Conservation (phyloP, 345 rosid genomes). For the Physaria fendleri region DNA sequence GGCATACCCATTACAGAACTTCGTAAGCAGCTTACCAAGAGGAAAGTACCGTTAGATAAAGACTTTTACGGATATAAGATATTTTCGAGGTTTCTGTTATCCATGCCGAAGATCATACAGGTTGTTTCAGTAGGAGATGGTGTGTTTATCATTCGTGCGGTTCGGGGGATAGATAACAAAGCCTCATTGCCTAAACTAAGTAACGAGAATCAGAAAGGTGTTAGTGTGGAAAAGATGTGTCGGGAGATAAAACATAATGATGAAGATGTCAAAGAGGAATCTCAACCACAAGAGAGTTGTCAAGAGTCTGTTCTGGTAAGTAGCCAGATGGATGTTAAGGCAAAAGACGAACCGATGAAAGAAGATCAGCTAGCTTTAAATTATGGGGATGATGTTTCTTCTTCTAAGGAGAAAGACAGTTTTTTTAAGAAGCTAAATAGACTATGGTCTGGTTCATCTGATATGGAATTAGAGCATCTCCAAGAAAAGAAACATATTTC, state of each 20-base stretch:
- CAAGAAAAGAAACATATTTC: constrained; percentile 10
- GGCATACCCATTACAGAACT: constrained; percentile 51
- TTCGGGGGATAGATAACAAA: constrained; percentile 25
- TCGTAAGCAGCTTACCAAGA: constrained; percentile 45
- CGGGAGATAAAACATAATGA: constrained; percentile 12
- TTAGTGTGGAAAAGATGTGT: constrained; percentile 19
- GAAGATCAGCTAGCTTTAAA: not conserved
- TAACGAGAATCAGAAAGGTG: constrained; percentile 12
- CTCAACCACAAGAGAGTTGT: constrained; percentile 5
- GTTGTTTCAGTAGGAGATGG: constrained; percentile 42
- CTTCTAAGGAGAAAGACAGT: constrained; percentile 19
- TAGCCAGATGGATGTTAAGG: constrained; percentile 11
- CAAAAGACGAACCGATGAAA: constrained; percentile 4
- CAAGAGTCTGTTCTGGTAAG: constrained; percentile 20
- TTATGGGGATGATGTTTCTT: constrained; percentile 20
- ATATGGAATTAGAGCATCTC: constrained; percentile 12
- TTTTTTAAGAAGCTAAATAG: constrained; percentile 33
- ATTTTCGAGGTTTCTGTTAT: constrained; percentile 51
- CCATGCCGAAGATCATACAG: constrained; percentile 57
- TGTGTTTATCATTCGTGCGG: constrained; percentile 25
- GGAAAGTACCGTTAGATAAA: constrained; percentile 37
- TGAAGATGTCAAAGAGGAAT: constrained; percentile 22
- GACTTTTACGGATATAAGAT: constrained; percentile 56
- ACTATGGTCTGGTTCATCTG: constrained; percentile 40
- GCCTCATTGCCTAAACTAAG: constrained; percentile 10